Conservation (phyloP, 140 eudicot genomes). For the Ambrosia hybrid region DNA sequence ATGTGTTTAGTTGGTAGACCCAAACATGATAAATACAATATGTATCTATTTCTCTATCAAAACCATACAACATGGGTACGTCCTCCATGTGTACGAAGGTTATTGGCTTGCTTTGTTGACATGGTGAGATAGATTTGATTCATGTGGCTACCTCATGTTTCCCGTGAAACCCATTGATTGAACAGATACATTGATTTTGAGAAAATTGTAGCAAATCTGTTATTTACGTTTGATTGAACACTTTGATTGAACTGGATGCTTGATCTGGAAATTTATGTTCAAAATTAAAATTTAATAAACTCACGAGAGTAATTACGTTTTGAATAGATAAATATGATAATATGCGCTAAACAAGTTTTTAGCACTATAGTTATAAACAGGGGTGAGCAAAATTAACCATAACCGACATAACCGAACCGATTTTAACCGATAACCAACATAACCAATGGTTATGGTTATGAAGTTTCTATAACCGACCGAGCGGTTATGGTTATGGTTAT, state of each 20-base stretch:
- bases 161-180: conserved; percentile 22
- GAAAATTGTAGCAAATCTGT: background rate
- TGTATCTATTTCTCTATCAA: conserved; percentile 12
- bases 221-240: background rate
- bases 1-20: conserved; percentile 14
- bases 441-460: no score
- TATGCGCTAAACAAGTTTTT: no score
- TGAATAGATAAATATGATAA: no score
- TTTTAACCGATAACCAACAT: no score
- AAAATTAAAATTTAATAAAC: no score
- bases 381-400: no score
- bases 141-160: conserved; percentile 17
- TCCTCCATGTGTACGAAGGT: background rate
- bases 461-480: no score
- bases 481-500: no score
- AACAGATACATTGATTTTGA: background rate
- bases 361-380: no score
- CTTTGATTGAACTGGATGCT: background rate
- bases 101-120: conserved; percentile 16
- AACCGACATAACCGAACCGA: no score
- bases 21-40: conserved; percentile 3
- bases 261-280: background rate
- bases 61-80: conserved; percentile 4
- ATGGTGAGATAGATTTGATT: conserved; percentile 17
- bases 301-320: no score